These are phyloP conservation scores for Diaporthe australafricana DNA, from an alignment of 2,329 filamentous ascomycete genomes.

Conservation along the genomic window DNA sequence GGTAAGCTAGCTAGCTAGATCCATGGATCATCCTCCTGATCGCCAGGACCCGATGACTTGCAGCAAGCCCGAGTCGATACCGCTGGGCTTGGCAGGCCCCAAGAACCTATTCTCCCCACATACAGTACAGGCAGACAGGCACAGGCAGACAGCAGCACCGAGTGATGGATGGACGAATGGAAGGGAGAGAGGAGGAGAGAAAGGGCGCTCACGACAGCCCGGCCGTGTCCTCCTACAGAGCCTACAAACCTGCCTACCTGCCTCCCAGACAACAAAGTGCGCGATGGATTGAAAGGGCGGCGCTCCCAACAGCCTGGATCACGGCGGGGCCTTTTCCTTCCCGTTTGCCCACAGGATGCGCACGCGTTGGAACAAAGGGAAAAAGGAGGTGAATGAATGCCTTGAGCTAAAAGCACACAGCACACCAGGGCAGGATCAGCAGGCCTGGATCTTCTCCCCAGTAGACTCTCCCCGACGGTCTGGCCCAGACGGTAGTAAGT, in stretches of 20 bases:
- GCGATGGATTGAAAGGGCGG: not conserved
- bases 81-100: constrained; percentile 23
- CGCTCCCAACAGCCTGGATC: constrained; percentile 25
- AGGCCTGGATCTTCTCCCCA: not conserved
- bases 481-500: constrained; percentile 9
- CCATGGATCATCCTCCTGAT: constrained; percentile 26
- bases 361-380: not conserved
- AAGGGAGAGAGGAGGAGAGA: not conserved
- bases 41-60: constrained; percentile 26
- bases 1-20: not conserved
- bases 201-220: constrained; percentile 5
- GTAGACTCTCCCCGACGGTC: not conserved
- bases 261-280: not conserved
- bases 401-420: not conserved
- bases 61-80: constrained; percentile 7
- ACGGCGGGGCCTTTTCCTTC: not conserved
- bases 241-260: not conserved
- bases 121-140: too few species aligned
- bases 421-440: not conserved
- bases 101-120: not conserved
- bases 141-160: not conserved
- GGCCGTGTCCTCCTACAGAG: not conserved
- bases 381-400: not conserved
- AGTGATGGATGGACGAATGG: not conserved
- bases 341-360: constrained; percentile 3